Conservation (phyloP, 768 basidiomycete species). For the Daedalea quercina region DNA sequence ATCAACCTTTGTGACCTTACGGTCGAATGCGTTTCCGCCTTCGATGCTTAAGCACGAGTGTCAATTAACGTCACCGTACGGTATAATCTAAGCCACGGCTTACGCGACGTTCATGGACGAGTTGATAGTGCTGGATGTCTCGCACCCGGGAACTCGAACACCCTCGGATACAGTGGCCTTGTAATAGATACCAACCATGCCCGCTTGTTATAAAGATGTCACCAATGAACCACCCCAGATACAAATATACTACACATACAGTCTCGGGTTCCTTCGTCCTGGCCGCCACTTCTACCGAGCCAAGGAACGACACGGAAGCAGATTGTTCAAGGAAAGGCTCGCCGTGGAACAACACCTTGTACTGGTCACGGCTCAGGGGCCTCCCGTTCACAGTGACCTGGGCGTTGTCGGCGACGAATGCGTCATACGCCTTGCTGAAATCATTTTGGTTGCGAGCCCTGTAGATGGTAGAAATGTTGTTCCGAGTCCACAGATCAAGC, state of each 20-base stretch:
- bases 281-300: conserved; percentile 14
- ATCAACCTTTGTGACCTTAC: neutral
- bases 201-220: conserved; percentile 15
- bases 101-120: conserved; percentile 18
- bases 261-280: neutral
- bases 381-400: conserved; percentile 37
- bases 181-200: conserved; percentile 21
- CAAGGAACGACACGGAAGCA: conserved; percentile 24
- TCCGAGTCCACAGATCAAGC: conserved; percentile 36
- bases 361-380: conserved; percentile 30
- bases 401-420: conserved; percentile 31
- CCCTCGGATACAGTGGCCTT: conserved; percentile 15
- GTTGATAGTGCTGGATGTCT: conserved; percentile 16
- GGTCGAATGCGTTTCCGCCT: neutral
- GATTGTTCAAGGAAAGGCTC: conserved; percentile 17
- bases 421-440: conserved; percentile 36
- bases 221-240: too few species aligned
- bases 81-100: neutral
- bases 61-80: neutral
- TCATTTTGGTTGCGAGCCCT: conserved; percentile 28
- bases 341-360: conserved; percentile 30
- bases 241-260: neutral
- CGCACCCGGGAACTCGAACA: conserved; percentile 14
- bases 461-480: conserved; percentile 32
- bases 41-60: neutral